phyloP scores from a whole-genome alignment of 495 filamentous ascomycete genomes.

The Hypoxylon subgilvum region DNA sequence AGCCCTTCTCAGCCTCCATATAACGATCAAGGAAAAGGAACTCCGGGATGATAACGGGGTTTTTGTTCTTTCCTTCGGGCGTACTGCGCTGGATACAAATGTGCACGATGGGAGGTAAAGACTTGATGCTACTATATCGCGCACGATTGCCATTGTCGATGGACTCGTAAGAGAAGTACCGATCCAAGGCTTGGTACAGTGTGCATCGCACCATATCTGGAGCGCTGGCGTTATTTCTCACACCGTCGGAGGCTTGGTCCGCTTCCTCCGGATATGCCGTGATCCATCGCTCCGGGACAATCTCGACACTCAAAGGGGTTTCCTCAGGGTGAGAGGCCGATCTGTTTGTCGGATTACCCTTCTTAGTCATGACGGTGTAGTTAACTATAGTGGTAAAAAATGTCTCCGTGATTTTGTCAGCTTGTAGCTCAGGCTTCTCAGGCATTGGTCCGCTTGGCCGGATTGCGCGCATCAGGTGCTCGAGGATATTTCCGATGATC shows the following conservation, averaged over 20 bases:
- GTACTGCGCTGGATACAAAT: slow-evolving; percentile 84
- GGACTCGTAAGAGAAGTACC: slow-evolving; percentile 78
- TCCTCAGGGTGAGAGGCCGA: slow-evolving; percentile 25
- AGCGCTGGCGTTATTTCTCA: slow-evolving; percentile 7
- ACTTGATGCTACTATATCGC: slow-evolving; percentile 76
- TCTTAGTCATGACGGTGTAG: slow-evolving; percentile 46
- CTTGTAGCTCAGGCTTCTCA: slow-evolving; percentile 64
- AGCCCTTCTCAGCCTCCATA: slow-evolving; percentile 68
- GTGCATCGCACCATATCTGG: slow-evolving; percentile 54
- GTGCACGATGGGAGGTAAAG: slow-evolving; percentile 82
- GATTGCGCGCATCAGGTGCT: slow-evolving; percentile 88
- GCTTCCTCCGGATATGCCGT: slow-evolving; percentile 49
- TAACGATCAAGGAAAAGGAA: slow-evolving; percentile 89
- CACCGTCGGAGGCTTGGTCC: neutral
- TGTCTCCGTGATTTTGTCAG: slow-evolving; percentile 75
- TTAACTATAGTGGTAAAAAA: slow-evolving; percentile 58
- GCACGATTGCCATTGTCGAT: slow-evolving; percentile 67
- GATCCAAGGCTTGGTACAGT: slow-evolving; percentile 83
- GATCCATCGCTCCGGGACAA: slow-evolving; percentile 46
- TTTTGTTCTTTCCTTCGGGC: slow-evolving; percentile 73
- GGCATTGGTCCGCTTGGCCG: slow-evolving; percentile 63
- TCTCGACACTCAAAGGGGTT: slow-evolving; percentile 39
- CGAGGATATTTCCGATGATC: slow-evolving; percentile 88
- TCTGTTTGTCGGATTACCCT: neutral
- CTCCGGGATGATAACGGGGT: slow-evolving; percentile 75